A percentile compares a stretch with the other conserved stretches of the same genome.
phyloP scores from a whole-genome alignment of 148 eudicot species.

The Polygonum aviculare region DNA sequence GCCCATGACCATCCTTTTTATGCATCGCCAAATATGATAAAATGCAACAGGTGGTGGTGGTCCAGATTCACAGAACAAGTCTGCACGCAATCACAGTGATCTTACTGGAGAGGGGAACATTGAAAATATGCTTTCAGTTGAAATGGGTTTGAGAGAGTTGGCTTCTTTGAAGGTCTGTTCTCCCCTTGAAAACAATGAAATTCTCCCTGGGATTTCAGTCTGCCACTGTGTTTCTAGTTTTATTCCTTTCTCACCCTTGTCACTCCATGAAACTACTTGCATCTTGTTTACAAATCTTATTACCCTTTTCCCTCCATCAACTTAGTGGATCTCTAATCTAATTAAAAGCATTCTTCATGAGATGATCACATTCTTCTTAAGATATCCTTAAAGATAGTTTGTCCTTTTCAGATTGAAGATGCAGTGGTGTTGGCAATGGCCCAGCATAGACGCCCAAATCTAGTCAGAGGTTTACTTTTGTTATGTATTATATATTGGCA shows the following conservation, averaged over 20 bases:
- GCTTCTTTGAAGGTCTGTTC: constrained; percentile 80
- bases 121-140: constrained; percentile 97
- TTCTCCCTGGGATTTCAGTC: background rate
- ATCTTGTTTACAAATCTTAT: background rate
- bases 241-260: background rate
- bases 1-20: background rate
- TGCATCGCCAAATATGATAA: background rate
- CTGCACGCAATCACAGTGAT: constrained; percentile 64
- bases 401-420: constrained; percentile 74
- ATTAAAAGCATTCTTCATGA: background rate
- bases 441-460: constrained; percentile 60
- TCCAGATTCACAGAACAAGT: constrained; percentile 49
- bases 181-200: background rate
- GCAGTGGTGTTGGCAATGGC: constrained; percentile 82
- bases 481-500: background rate
- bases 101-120: constrained; percentile 89
- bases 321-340: background rate
- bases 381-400: background rate
- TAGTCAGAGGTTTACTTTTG: constrained; percentile 55
- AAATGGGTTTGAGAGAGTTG: constrained; percentile 92
- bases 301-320: background rate
- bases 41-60: constrained; percentile 36
- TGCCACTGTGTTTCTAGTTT: background rate
- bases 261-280: background rate
- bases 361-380: background rate